These are phyloP conservation scores for Aspergillus sp. DNA, from an alignment of 2,329 filamentous ascomycete species.

Conservation along the genomic window DNA sequence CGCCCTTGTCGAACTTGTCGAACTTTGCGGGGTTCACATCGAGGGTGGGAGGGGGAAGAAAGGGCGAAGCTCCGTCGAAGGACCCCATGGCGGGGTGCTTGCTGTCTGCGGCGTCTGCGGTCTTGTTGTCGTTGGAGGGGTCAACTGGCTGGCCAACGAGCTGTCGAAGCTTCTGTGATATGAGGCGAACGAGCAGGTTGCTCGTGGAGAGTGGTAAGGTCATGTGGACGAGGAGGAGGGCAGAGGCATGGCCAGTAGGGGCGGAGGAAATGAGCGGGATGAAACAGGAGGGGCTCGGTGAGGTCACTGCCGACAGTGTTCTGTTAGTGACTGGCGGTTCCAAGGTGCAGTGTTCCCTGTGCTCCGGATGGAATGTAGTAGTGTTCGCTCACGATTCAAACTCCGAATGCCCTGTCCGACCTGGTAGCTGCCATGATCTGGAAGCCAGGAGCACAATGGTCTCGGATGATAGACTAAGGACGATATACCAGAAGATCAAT, in stretches of 20 bases:
- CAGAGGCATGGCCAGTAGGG: not conserved
- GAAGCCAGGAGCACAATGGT: too few relatives aligned
- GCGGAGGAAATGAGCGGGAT: not conserved
- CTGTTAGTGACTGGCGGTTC: too few relatives aligned
- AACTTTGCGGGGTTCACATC: constrained; percentile 22
- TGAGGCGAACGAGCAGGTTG: not conserved
- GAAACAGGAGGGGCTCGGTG: not conserved
- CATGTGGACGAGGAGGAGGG: not conserved
- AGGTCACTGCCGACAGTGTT: too few relatives aligned
- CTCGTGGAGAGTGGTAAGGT: not conserved
- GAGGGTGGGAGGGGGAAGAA: constrained; percentile 19
- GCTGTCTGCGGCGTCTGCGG: not conserved
- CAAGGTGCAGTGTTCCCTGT: too few relatives aligned
- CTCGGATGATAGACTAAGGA: too few relatives aligned
- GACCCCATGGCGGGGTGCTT: not conserved
- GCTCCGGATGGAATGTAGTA: too few relatives aligned
- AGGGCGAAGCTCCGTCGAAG: constrained; percentile 8
- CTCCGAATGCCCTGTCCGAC: too few relatives aligned
- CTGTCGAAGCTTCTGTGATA: not conserved
- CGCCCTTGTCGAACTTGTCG: constrained; percentile 12
- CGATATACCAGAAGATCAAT: too few relatives aligned
- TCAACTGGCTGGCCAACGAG: not conserved
- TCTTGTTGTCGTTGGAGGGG: not conserved
- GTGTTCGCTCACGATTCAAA: too few relatives aligned
- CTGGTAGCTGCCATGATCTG: too few relatives aligned